phyloP scores from a whole-genome alignment of 805 yeast genomes.

The Kockiozyma suomiensis region DNA sequence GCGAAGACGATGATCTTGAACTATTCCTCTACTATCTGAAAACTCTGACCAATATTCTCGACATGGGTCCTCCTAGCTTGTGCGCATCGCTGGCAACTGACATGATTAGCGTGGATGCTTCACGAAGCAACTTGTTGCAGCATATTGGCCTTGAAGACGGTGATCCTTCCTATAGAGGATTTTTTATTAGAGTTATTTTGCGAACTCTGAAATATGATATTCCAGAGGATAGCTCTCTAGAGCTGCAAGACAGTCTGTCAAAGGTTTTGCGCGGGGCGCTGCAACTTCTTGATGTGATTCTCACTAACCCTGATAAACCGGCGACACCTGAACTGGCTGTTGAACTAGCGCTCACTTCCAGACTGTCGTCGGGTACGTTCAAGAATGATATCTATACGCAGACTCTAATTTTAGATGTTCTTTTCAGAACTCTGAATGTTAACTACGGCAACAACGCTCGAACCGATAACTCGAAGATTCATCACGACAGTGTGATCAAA shows the following conservation, averaged over 20 bases:
- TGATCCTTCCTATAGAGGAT: conserved; percentile 33
- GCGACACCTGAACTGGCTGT: conserved; percentile 27
- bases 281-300: conserved; percentile 30
- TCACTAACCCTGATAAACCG: conserved; percentile 23
- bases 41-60: conserved; percentile 56
- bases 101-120: conserved; percentile 45
- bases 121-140: conserved; percentile 31
- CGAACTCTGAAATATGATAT: conserved; percentile 32
- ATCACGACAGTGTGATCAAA: conserved; percentile 29
- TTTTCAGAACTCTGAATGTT: conserved; percentile 31
- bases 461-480: conserved; percentile 24
- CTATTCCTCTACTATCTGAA: conserved; percentile 64
- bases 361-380: conserved; percentile 26
- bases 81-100: conserved; percentile 59
- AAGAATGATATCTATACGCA: conserved; percentile 33
- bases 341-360: conserved; percentile 31
- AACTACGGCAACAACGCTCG: conserved; percentile 27
- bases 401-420: conserved; percentile 29
- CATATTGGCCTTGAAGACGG: conserved; percentile 34
- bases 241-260: conserved; percentile 30
- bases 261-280: conserved; percentile 33
- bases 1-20: conserved; percentile 59
- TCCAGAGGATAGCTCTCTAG: conserved; percentile 31
- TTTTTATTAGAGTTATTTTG: conserved; percentile 31
- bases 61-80: conserved; percentile 47